These are phyloP conservation scores for Sphaceloma murrayae DNA, from an alignment of 2,329 filamentous ascomycete species.

Conservation along the genomic window DNA sequence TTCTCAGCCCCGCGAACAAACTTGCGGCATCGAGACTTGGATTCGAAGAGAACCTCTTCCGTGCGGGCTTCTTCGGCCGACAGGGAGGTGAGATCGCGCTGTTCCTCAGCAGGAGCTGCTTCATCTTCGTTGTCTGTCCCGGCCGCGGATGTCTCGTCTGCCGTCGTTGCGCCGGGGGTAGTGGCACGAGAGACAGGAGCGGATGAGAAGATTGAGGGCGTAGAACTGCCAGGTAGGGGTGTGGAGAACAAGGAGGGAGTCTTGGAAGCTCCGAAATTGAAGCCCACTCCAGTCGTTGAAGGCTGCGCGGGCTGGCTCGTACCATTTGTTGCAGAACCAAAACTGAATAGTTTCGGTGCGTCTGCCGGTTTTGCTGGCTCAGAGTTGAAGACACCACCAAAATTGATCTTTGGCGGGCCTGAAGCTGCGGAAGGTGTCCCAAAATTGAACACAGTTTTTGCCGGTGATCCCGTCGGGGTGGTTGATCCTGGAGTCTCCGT, in stretches of 20 bases:
- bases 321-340: neutral
- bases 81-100: constrained; percentile 60
- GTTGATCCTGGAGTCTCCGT: constrained; percentile 23
- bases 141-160: constrained; percentile 26
- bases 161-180: constrained; percentile 39
- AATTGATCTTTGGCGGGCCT: constrained; percentile 18
- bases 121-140: constrained; percentile 24
- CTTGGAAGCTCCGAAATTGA: constrained; percentile 30
- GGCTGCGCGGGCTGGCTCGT: constrained; percentile 18
- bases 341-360: neutral
- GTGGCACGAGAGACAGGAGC: constrained; percentile 37
- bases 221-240: constrained; percentile 24
- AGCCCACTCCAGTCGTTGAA: constrained; percentile 25
- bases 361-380: neutral
- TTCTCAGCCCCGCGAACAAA: constrained; percentile 43
- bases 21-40: constrained; percentile 57
- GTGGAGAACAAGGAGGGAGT: constrained; percentile 21
- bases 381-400: constrained; percentile 5
- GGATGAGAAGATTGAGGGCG: constrained; percentile 27
- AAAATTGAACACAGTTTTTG: constrained; percentile 21
- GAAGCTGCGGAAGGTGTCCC: constrained; percentile 11
- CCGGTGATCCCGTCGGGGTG: constrained; percentile 21
- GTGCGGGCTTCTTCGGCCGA: constrained; percentile 53
- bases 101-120: constrained; percentile 25
- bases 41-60: constrained; percentile 60